Conservation (phyloP, 495 filamentous ascomycete genomes). For the Cryomyces minteri region DNA sequence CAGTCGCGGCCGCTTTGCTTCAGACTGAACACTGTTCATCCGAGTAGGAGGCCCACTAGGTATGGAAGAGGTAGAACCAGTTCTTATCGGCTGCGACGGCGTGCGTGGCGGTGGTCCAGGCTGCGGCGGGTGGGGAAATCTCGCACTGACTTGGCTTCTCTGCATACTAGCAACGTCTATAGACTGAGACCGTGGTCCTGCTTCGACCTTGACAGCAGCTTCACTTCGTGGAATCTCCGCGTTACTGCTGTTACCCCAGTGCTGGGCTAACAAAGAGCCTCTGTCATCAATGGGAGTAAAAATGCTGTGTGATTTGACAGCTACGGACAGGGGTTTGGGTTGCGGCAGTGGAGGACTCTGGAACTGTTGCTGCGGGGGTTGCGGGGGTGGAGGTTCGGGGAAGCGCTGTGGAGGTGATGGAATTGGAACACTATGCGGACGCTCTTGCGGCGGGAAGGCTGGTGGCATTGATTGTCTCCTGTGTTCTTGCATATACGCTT, state of each 20-base stretch:
- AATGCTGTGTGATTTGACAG: constrained; percentile 71
- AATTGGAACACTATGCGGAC: too few relatives aligned
- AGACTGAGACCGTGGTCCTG: constrained; percentile 36
- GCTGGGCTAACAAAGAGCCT: constrained; percentile 69
- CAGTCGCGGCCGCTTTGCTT: constrained; percentile 55
- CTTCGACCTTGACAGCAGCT: constrained; percentile 22
- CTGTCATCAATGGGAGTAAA: constrained; percentile 95
- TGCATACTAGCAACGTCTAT: constrained; percentile 39
- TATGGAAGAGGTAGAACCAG: constrained; percentile 13
- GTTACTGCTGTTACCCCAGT: constrained; percentile 45
- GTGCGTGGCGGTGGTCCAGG: neutral
- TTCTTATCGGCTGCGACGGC: constrained; percentile 6
- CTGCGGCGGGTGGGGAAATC: constrained; percentile 6
- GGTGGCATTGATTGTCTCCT: constrained; percentile 42
- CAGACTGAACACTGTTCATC: constrained; percentile 44
- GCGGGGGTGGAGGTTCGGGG: constrained; percentile 18
- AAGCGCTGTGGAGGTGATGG: constrained; percentile 25
- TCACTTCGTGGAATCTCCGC: constrained; percentile 26
- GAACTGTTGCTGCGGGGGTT: constrained; percentile 23
- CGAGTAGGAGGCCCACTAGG: constrained; percentile 41
- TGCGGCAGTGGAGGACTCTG: constrained; percentile 28
- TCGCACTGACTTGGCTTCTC: constrained; percentile 15
- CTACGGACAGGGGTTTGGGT: constrained; percentile 43
- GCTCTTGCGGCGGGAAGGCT: constrained; percentile 25
- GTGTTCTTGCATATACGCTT: constrained; percentile 51